phyloP scores from a whole-genome alignment of 495 filamentous ascomycete genomes.

The Aeminium ludgeri region DNA sequence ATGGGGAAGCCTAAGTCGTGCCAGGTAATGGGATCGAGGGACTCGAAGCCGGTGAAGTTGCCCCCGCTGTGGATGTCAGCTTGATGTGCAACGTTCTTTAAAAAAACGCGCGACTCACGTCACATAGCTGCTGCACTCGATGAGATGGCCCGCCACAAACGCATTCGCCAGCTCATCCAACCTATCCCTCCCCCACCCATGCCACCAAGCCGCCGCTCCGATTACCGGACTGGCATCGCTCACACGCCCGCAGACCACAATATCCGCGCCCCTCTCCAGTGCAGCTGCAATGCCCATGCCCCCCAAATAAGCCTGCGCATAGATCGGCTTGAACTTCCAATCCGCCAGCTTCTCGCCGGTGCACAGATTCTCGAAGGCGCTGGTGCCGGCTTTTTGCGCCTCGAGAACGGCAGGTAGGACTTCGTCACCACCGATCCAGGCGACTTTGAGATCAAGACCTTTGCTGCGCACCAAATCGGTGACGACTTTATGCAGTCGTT shows the following conservation, averaged over 20 bases:
- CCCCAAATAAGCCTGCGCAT: constrained; percentile 29
- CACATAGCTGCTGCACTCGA: constrained; percentile 17
- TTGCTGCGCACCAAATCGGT: constrained; percentile 28
- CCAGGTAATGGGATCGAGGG: constrained; percentile 10
- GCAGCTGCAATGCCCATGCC: constrained; percentile 23
- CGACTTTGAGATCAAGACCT: constrained; percentile 33
- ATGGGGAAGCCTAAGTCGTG: constrained; percentile 19
- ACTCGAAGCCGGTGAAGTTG: constrained; percentile 20
- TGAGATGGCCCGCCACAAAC: constrained; percentile 20
- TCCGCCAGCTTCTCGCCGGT: constrained; percentile 32
- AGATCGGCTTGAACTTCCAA: constrained; percentile 38
- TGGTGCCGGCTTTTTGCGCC: constrained; percentile 24
- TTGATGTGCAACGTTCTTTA: no score
- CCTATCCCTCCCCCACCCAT: constrained; percentile 19
- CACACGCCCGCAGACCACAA: constrained; percentile 26
- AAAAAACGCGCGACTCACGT: no score
- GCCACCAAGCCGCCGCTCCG: constrained; percentile 24
- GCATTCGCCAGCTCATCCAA: constrained; percentile 16
- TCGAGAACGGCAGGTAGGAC: constrained; percentile 30
- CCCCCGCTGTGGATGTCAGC: constrained; percentile 4
- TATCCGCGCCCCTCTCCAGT: constrained; percentile 24
- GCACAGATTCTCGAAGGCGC: constrained; percentile 34
- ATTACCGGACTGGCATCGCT: constrained; percentile 24
- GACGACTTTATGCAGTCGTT: constrained; percentile 32
- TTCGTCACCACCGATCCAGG: constrained; percentile 38